phyloP scores from a whole-genome alignment of 78 protist species.

The Acrasis kona region DNA sequence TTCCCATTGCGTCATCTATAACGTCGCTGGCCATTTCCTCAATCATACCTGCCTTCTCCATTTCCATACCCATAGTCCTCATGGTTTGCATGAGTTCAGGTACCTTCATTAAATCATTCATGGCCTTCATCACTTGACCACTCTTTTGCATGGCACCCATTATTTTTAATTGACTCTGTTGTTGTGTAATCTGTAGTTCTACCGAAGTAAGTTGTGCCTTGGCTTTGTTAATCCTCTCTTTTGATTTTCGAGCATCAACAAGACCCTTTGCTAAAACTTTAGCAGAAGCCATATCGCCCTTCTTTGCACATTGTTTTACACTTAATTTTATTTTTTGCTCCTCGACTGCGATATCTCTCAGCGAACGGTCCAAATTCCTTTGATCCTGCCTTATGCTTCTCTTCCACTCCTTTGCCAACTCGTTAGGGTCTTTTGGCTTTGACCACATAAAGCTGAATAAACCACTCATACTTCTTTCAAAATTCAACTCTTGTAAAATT shows the following conservation, averaged over 20 bases:
- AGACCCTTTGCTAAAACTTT: constrained; percentile 39
- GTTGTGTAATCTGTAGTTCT: constrained; percentile 34
- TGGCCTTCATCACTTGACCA: constrained; percentile 35
- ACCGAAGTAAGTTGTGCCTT: constrained; percentile 55
- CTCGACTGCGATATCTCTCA: constrained; percentile 33
- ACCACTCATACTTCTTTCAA: too few relatives aligned
- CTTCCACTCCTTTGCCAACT: too few relatives aligned
- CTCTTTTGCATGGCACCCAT: constrained; percentile 39
- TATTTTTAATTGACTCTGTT: constrained; percentile 36
- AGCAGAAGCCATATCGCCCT: constrained; percentile 44
- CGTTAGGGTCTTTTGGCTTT: too few relatives aligned
- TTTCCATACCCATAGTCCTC: not conserved
- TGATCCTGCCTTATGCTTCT: too few relatives aligned
- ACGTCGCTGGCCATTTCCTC: constrained; percentile 5
- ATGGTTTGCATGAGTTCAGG: constrained; percentile 7
- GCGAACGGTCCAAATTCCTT: constrained; percentile 41
- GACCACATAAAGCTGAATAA: too few relatives aligned
- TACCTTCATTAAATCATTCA: constrained; percentile 44
- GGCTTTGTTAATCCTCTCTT: constrained; percentile 41
- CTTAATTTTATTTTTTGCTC: constrained; percentile 36
- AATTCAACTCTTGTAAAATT: too few relatives aligned
- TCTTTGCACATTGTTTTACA: constrained; percentile 43
- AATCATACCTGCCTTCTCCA: constrained; percentile 1
- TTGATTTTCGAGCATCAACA: constrained; percentile 23
- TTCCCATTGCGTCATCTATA: not conserved